Evolutionary conservation across 2,329 filamentous ascomycete species (phyloP).

Genomic region (Aspergillus fijiensis): DNA sequence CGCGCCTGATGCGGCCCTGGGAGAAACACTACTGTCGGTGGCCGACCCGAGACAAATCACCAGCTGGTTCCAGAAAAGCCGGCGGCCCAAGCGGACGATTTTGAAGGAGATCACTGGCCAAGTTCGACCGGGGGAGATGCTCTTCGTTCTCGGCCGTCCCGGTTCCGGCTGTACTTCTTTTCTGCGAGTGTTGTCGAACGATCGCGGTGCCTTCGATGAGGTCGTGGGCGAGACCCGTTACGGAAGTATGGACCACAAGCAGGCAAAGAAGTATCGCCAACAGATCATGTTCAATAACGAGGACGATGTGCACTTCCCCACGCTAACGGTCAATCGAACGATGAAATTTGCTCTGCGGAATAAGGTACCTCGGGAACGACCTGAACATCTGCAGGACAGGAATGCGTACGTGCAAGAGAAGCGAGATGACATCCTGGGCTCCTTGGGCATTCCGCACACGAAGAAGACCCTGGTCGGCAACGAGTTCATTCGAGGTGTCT

Average conservation of each 20-base stretch:
- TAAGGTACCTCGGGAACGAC: constrained; percentile 32
- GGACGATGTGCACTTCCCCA: constrained; percentile 71
- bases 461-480: constrained; percentile 65
- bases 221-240: constrained; percentile 55
- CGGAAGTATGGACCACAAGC: constrained; percentile 53
- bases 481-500: constrained; percentile 64
- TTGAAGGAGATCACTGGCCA: constrained; percentile 42
- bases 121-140: constrained; percentile 46
- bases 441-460: constrained; percentile 50
- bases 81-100: constrained; percentile 38
- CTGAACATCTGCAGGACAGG: constrained; percentile 23
- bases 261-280: constrained; percentile 44
- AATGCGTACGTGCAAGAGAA: constrained; percentile 33
- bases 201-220: constrained; percentile 57
- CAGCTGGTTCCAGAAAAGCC: constrained; percentile 18
- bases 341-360: constrained; percentile 68
- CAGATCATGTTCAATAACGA: constrained; percentile 71
- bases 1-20: constrained; percentile 38
- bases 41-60: constrained; percentile 33
- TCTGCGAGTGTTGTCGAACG: constrained; percentile 67
- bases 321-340: constrained; percentile 71
- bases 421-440: constrained; percentile 33
- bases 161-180: constrained; percentile 70
- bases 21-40: constrained; percentile 35
- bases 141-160: constrained; percentile 65